These are phyloP conservation scores for Dendrocalamus latiflorus DNA, from an alignment of 202 grass and related monocot species.

Conservation along the genomic window DNA sequence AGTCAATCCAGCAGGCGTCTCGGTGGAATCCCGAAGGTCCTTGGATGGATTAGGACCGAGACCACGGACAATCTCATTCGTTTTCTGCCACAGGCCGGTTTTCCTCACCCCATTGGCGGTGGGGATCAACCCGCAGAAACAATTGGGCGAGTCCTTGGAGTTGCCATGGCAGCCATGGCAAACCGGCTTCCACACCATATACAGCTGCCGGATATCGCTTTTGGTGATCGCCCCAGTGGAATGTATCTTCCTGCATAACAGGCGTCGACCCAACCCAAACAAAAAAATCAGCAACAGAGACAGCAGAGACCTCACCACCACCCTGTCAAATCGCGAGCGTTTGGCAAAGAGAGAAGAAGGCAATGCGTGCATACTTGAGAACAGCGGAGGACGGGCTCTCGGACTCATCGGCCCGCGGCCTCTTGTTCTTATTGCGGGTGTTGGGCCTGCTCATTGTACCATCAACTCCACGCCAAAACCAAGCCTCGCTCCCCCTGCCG, in stretches of 20 bases:
- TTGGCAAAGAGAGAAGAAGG: not conserved
- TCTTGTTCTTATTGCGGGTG: slow-evolving; percentile 91
- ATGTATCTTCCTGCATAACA: slow-evolving; percentile 81
- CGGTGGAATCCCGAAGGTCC: slow-evolving; percentile 59
- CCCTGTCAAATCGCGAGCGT: not conserved
- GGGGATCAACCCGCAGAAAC: slow-evolving; percentile 85
- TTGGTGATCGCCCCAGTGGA: slow-evolving; percentile 51
- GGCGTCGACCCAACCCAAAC: not conserved
- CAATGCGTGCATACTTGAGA: slow-evolving; percentile 51
- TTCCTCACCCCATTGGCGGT: slow-evolving; percentile 57
- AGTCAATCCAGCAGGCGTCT: slow-evolving; percentile 84
- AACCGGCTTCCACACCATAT: slow-evolving; percentile 51
- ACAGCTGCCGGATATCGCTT: slow-evolving; percentile 67
- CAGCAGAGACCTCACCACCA: not conserved
- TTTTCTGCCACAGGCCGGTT: slow-evolving; percentile 84
- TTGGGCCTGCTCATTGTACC: slow-evolving; percentile 84
- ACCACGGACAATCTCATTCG: slow-evolving; percentile 57
- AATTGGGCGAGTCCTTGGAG: slow-evolving; percentile 85
- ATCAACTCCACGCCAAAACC: not conserved
- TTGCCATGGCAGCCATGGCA: slow-evolving; percentile 93
- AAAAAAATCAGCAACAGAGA: not conserved
- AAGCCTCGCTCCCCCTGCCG: not conserved
- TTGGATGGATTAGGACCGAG: slow-evolving; percentile 63
- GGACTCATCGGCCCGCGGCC: slow-evolving; percentile 52
- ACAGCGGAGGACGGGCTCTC: slow-evolving; percentile 47